Base-by-base conservation (phyloP, 176 grass and related monocot species). In the Rhynchospora breviuscula region DNA sequence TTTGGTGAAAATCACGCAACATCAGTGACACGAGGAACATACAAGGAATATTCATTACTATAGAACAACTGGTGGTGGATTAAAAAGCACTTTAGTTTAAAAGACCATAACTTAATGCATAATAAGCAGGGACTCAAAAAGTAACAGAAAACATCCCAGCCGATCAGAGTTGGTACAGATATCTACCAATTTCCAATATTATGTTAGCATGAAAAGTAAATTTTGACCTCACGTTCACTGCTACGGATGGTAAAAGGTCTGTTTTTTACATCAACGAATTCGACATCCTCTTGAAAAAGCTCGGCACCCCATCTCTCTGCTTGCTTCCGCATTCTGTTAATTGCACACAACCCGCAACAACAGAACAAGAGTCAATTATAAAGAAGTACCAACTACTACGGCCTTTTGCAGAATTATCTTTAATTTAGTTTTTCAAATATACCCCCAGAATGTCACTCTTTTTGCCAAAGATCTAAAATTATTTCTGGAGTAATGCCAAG, bases 261-360 rank as follows among this genome's bases (percentile, higher is more conserved):
- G 67, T 29, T 93, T 78, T 85, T 92, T 10, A 95, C 85, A 86
- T 99, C 83, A 77, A 99, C 53, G 81, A 95, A 99, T 85, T 99
- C 96, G 60, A 99, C 96, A 79, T 99, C 96, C 78, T 99, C 96
- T 44, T 95, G 96, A 85, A 90, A 85, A 86, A 99, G 93, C 83
- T 92, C 91, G 0, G 96, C 91, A 58, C 96, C 96, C 96, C 96
- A 99, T 5, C 96, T 88, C 52, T 99, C 96, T 0, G 96, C 96
- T 89, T 99, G 96, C 65, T 82, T 91, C 40, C 96, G 88, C 85
- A 99, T 99, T 81, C 96, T 99, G 53, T 43, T 63, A 23, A 52
- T 86, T 52, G 10, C 22, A 85, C 45, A 49, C 53, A 3, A 18
- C 76, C 19, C 33, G 64, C 54, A 29, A 76, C 83, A 75, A 88